phyloP scores from a whole-genome alignment of 1,284 basidiomycete species.

The Trichosporon sp. region DNA sequence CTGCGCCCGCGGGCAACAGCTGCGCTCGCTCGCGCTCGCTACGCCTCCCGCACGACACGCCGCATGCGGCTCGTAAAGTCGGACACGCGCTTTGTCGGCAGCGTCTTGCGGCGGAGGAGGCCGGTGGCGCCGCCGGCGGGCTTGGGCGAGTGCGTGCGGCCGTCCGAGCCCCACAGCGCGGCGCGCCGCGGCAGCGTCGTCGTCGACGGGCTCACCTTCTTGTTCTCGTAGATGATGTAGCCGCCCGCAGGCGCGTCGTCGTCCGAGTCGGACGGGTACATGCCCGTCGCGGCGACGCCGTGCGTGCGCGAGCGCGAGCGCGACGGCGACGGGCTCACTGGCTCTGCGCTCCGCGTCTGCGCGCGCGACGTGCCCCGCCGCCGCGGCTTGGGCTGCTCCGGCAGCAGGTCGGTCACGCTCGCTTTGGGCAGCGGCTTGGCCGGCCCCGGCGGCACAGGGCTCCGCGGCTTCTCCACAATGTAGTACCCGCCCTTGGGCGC shows the following conservation, averaged over 20 bases:
- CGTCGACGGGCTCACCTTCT: not conserved
- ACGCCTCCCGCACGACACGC: constrained; percentile 10
- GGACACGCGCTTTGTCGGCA: constrained; percentile 18
- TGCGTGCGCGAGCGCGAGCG: constrained; percentile 3
- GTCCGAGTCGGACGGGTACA: constrained; percentile 46
- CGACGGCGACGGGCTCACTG: not conserved
- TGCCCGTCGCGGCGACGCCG: constrained; percentile 18
- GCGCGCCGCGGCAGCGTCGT: not conserved
- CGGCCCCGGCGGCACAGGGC: constrained; percentile 5
- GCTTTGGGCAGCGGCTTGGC: not conserved
- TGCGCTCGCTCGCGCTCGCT: not conserved
- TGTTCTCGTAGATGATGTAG: constrained; percentile 28
- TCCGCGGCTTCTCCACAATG: constrained; percentile 30
- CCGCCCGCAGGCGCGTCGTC: constrained; percentile 47
- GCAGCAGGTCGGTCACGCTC: not conserved
- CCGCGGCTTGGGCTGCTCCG: constrained; percentile 1
- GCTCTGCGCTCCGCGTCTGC: not conserved
- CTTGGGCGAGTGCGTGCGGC: constrained; percentile 14
- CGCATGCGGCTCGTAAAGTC: constrained; percentile 13
- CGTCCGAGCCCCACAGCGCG: constrained; percentile 4
- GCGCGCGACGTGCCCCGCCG: not conserved
- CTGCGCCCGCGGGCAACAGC: no score
- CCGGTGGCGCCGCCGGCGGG: constrained; percentile 8
- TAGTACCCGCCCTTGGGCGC: constrained; percentile 45
- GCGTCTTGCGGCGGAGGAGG: constrained; percentile 16